These are phyloP conservation scores for Oryza meridionalis DNA, from an alignment of 176 grass and related monocot genomes.

Conservation along the genomic window DNA sequence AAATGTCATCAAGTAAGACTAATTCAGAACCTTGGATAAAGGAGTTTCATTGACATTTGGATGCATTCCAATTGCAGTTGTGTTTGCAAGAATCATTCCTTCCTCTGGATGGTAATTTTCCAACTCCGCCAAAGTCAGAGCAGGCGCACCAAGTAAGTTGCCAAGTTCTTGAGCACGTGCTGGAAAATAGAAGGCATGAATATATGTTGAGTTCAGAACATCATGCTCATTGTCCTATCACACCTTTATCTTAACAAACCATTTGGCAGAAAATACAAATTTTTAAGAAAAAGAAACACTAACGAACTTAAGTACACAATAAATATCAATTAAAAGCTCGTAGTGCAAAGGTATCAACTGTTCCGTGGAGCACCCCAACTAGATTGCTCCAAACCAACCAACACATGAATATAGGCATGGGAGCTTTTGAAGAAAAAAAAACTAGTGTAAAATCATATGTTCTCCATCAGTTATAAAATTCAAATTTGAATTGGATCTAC, in stretches of 20 bases:
- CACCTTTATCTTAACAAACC: conserved; percentile 6
- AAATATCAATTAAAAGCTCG: neutral
- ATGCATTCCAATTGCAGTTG: conserved; percentile 96
- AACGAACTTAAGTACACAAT: neutral
- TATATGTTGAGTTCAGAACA: conserved; percentile 7
- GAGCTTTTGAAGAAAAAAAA: neutral
- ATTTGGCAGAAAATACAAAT: neutral
- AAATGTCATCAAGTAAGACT: neutral
- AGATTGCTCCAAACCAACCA: neutral
- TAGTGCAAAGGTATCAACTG: neutral
- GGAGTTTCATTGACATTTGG: conserved; percentile 93
- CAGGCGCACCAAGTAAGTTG: conserved; percentile 81
- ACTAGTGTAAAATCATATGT: neutral
- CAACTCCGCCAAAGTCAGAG: conserved; percentile 79
- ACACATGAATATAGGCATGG: neutral
- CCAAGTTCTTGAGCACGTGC: conserved; percentile 86
- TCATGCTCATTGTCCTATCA: conserved; percentile 22
- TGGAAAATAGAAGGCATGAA: conserved; percentile 26
- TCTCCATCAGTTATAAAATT: neutral
- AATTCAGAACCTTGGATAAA: conserved; percentile 72
- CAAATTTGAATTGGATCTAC: neutral
- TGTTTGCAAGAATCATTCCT: conserved; percentile 98
- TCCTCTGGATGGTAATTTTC: conserved; percentile 88
- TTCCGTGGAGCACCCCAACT: neutral
- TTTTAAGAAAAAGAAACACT: conserved; percentile 21